phyloP scores from a whole-genome alignment of 164 flowering plant genomes.

The Vitis rupestris region DNA sequence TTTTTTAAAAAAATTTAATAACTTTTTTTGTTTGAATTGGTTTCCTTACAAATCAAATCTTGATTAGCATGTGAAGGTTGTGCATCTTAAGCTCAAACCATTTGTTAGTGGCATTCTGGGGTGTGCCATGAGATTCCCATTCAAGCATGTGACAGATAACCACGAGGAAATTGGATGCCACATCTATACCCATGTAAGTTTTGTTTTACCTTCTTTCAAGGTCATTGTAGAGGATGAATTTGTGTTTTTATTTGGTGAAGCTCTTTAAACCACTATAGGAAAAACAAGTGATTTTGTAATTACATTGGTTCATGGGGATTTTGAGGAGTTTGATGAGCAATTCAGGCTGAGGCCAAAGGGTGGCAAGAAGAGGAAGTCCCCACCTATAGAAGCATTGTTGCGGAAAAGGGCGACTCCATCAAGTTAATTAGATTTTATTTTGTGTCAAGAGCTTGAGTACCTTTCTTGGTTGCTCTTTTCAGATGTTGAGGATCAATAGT shows the following conservation, averaged over 20 bases:
- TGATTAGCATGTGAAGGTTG: constrained; percentile 71
- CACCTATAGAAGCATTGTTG: constrained; percentile 17
- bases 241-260: too few relatives aligned
- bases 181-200: constrained; percentile 47
- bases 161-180: constrained; percentile 72
- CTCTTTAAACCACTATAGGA: too few relatives aligned
- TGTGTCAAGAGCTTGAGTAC: constrained; percentile 22
- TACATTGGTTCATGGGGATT: too few relatives aligned
- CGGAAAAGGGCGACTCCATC: constrained; percentile 63
- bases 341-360: too few relatives aligned
- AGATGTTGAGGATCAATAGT: too few relatives aligned
- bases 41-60: constrained; percentile 68
- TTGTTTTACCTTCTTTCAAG: neutral
- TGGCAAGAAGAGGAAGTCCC: too few relatives aligned
- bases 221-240: neutral
- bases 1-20: neutral
- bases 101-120: too few relatives aligned
- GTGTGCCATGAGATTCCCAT: too few relatives aligned
- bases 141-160: constrained; percentile 29
- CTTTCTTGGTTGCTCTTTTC: neutral
- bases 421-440: constrained; percentile 15
- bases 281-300: too few relatives aligned
- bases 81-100: constrained; percentile 33
- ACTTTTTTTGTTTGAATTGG: neutral
- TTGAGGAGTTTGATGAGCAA: too few relatives aligned